These are phyloP conservation scores for Scleroderma citrinum DNA, from an alignment of 768 basidiomycete genomes.

Conservation along the genomic window DNA sequence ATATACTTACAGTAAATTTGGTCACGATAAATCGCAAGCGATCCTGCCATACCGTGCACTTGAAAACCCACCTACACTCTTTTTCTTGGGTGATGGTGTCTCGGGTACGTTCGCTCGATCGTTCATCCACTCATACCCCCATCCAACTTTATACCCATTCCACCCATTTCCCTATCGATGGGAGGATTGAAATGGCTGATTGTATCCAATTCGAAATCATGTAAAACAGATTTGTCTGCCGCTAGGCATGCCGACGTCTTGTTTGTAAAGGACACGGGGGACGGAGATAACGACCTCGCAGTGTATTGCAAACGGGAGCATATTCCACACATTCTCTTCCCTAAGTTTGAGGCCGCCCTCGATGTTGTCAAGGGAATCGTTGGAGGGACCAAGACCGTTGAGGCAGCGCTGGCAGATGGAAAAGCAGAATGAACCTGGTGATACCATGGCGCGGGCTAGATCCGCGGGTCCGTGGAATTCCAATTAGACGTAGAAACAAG, in stretches of 20 bases:
- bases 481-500: too few relatives aligned
- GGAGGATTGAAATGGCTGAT: background rate
- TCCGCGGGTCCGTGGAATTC: too few relatives aligned
- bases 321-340: conserved; percentile 77
- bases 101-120: conserved; percentile 51
- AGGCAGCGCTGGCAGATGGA: background rate
- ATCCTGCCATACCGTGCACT: conserved; percentile 62
- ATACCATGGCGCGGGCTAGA: too few relatives aligned
- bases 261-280: conserved; percentile 82
- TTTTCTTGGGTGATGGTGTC: conserved; percentile 98
- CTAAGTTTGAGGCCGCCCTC: conserved; percentile 60
- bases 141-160: background rate
- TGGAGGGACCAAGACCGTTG: conserved; percentile 41
- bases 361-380: conserved; percentile 63
- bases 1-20: conserved; percentile 73
- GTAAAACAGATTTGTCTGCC: conserved; percentile 74
- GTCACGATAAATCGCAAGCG: conserved; percentile 95
- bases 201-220: background rate
- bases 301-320: conserved; percentile 73
- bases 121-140: background rate
- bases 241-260: conserved; percentile 88
- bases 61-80: conserved; percentile 55
- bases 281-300: conserved; percentile 77
- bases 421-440: background rate
- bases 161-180: background rate